These are phyloP conservation scores for Herpetomonas samuelpessoai DNA, from an alignment of 208 protist species.

Conservation along the genomic window DNA sequence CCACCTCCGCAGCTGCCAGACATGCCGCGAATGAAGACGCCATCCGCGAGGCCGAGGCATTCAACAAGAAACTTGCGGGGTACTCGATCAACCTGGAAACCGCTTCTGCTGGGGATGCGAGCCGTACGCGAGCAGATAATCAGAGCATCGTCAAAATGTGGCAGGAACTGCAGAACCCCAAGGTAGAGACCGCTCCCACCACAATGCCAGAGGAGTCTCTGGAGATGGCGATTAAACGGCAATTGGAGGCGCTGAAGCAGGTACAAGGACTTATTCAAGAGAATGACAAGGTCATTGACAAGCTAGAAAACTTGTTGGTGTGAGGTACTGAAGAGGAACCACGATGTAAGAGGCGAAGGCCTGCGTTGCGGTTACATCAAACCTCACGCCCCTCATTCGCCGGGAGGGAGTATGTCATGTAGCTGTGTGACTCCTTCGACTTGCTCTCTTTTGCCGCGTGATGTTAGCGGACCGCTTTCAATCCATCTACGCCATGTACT, in stretches of 20 bases:
- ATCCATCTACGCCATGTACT: no score
- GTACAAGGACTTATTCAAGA: conserved; percentile 48
- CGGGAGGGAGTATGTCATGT: no score
- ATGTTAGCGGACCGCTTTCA: no score
- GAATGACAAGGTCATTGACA: conserved; percentile 57
- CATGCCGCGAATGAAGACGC: conserved; percentile 4
- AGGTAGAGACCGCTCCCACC: conserved; percentile 40
- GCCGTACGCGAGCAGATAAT: conserved; percentile 35
- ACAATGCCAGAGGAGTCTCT: conserved; percentile 60
- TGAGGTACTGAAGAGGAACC: no score
- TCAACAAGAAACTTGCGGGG: conserved; percentile 52
- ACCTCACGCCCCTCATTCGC: no score
- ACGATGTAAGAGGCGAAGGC: no score
- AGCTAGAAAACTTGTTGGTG: conserved; percentile 44
- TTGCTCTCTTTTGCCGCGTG: no score
- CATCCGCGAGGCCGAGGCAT: conserved; percentile 20
- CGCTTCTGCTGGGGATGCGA: conserved; percentile 22
- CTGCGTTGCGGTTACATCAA: no score
- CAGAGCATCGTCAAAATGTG: conserved; percentile 80
- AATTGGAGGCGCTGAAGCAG: conserved; percentile 70
- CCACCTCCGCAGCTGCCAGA: neutral
- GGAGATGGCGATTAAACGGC: conserved; percentile 72
- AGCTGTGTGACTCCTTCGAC: no score
- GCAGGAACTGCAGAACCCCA: conserved; percentile 49
- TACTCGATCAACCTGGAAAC: conserved; percentile 61